These are phyloP conservation scores for Pichia sp. DNA, from an alignment of 1,139 yeast species.

Conservation along the genomic window DNA sequence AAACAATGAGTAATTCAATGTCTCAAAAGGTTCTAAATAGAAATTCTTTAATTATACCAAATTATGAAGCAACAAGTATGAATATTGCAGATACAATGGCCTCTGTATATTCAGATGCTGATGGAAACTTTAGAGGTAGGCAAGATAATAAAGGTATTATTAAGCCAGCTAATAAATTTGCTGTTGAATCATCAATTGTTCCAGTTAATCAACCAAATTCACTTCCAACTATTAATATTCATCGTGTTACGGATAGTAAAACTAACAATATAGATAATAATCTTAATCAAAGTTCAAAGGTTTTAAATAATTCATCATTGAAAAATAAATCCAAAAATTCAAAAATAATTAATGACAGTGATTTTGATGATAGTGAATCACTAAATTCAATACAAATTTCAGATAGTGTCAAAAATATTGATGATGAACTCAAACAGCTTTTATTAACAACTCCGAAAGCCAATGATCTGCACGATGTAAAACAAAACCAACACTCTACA, in stretches of 20 bases:
- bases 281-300: too few species aligned
- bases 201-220: not conserved
- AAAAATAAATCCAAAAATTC: too few species aligned
- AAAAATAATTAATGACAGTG: too few species aligned
- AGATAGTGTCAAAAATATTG: constrained; percentile 8
- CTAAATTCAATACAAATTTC: constrained; percentile 6
- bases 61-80: constrained; percentile 7
- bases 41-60: constrained; percentile 9
- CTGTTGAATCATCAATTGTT: constrained; percentile 5
- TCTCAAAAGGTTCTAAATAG: constrained; percentile 6
- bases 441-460: constrained; percentile 1
- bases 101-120: constrained; percentile 7
- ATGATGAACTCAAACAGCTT: constrained; percentile 7
- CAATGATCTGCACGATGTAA: constrained; percentile 2
- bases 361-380: not conserved
- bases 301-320: too few species aligned
- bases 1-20: not conserved
- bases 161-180: constrained; percentile 12
- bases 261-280: too few species aligned
- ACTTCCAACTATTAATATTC: not conserved
- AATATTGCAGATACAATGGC: constrained; percentile 11
- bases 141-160: constrained; percentile 4
- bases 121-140: constrained; percentile 3
- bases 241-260: too few species aligned
- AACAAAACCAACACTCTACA: constrained; percentile 6